phyloP scores from a whole-genome alignment of 1,284 basidiomycete species.

The Ceratobasidium sp. region DNA sequence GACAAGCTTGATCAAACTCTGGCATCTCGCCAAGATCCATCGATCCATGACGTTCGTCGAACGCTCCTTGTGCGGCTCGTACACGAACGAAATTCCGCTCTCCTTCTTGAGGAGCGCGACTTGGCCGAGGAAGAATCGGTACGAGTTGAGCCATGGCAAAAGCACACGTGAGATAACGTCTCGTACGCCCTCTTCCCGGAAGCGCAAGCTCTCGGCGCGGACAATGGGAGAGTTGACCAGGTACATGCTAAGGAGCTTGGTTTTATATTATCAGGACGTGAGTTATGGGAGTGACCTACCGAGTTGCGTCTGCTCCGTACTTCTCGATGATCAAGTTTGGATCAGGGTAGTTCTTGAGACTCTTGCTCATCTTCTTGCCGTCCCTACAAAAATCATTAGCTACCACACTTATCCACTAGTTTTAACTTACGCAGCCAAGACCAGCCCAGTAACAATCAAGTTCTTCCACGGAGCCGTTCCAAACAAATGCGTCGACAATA shows the following conservation, averaged over 20 bases:
- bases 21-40: slow-evolving; percentile 97
- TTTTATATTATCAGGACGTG: slow-evolving; percentile 3
- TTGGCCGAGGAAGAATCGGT: slow-evolving; percentile 99
- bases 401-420: neutral
- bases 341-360: slow-evolving; percentile 97
- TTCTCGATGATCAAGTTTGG: slow-evolving; percentile 89
- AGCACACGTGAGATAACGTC: slow-evolving; percentile 95
- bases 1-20: slow-evolving; percentile 93
- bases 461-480: slow-evolving; percentile 98
- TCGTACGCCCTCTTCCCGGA: slow-evolving; percentile 97
- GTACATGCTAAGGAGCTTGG: slow-evolving; percentile 74
- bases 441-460: slow-evolving; percentile 93
- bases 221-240: slow-evolving; percentile 99
- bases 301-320: slow-evolving; percentile 95
- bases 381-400: slow-evolving; percentile 60
- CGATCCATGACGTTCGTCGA: slow-evolving; percentile 97
- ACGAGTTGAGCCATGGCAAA: slow-evolving; percentile 98
- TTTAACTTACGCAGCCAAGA: slow-evolving; percentile 82
- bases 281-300: slow-evolving; percentile 55
- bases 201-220: slow-evolving; percentile 95
- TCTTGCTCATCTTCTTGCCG: slow-evolving; percentile 99
- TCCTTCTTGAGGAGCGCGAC: slow-evolving; percentile 87
- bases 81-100: slow-evolving; percentile 79
- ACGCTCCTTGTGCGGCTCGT: slow-evolving; percentile 84
- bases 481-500: slow-evolving; percentile 94